phyloP scores from a whole-genome alignment of 2,329 filamentous ascomycete species.

The Sphaerostilbella broomeana region DNA sequence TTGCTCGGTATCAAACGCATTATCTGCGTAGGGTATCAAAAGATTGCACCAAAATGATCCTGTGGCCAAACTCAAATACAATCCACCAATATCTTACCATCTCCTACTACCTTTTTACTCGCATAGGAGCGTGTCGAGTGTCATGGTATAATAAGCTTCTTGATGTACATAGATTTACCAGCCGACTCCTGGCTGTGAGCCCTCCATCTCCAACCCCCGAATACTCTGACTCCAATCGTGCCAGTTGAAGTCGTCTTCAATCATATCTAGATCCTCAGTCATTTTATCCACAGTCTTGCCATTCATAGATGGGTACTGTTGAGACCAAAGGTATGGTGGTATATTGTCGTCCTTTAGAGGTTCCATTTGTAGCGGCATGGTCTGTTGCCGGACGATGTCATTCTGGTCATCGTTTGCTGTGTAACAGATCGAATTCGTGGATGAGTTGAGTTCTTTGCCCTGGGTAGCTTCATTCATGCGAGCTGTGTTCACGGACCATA shows the following conservation, averaged over 20 bases:
- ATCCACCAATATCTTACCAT: too few relatives aligned
- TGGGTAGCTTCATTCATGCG: slow-evolving; percentile 1
- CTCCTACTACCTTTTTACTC: neutral
- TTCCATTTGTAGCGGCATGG: slow-evolving; percentile 19
- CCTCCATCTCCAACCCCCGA: slow-evolving; percentile 32
- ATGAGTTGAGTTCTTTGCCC: neutral
- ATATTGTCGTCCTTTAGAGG: slow-evolving; percentile 28
- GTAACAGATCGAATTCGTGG: slow-evolving; percentile 4
- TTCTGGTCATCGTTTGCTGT: slow-evolving; percentile 1
- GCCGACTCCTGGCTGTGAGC: slow-evolving; percentile 17
- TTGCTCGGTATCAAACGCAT: neutral
- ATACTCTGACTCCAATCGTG: slow-evolving; percentile 42
- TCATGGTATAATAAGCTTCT: neutral
- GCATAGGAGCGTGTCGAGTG: neutral
- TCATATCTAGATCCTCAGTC: slow-evolving; percentile 32
- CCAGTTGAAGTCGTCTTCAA: slow-evolving; percentile 42
- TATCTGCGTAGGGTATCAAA: neutral
- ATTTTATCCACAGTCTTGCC: slow-evolving; percentile 22
- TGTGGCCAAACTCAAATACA: too few relatives aligned
- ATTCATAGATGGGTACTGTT: slow-evolving; percentile 25
- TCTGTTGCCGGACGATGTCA: slow-evolving; percentile 15
- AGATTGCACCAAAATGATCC: neutral
- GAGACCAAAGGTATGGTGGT: slow-evolving; percentile 38
- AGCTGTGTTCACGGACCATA: slow-evolving; percentile 24
- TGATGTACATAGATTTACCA: too few relatives aligned